A percentile compares a stretch with the other conserved stretches of the same genome.
Conservation (phyloP, 1,284 basidiomycete genomes). For the Papiliotrema nemorosa region DNA sequence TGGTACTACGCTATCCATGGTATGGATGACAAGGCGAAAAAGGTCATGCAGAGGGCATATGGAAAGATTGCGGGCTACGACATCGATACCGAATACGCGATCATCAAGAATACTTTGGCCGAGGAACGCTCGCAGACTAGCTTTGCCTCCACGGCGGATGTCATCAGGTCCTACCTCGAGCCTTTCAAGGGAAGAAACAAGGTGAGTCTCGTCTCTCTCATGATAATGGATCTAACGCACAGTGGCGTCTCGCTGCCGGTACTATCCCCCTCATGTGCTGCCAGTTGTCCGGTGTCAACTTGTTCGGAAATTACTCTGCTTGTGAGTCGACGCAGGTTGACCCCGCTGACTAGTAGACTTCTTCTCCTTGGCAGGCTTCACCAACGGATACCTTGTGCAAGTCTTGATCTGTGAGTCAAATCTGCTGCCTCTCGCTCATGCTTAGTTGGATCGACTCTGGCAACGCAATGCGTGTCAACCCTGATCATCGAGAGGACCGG, state of each 20-base stretch:
- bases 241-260: neutral
- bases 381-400: neutral
- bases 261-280: neutral
- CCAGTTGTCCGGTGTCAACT: neutral
- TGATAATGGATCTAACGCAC: too few species aligned
- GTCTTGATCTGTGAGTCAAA: neutral
- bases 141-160: neutral
- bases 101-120: neutral
- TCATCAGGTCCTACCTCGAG: neutral
- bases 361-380: neutral
- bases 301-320: neutral
- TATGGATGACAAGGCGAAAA: neutral
- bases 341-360: neutral
- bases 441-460: neutral
- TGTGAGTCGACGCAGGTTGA: neutral
- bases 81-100: neutral
- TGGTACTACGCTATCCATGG: neutral
- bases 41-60: neutral
- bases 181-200: slow-evolving; percentile 1
- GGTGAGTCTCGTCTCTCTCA: too few species aligned
- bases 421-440: neutral
- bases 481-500: neutral
- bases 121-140: neutral
- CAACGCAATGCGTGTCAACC: neutral
- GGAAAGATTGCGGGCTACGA: neutral